phyloP scores from a whole-genome alignment of 2,329 filamentous ascomycete genomes.

The Sporothrix protearum region DNA sequence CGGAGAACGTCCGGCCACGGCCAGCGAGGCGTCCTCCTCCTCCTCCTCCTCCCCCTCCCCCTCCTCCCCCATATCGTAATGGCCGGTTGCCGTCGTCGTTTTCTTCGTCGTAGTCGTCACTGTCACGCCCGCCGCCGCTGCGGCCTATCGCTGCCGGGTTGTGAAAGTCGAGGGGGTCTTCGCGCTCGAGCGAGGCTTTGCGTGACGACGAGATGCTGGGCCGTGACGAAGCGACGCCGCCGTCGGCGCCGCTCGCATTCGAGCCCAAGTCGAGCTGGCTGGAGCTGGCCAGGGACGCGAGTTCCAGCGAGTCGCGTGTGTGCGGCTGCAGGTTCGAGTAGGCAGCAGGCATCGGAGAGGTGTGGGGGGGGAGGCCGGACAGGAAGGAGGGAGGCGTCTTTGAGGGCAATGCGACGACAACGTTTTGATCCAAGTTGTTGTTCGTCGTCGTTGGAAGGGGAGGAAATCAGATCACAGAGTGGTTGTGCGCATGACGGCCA shows the following conservation, averaged over 20 bases:
- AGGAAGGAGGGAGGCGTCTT: background rate
- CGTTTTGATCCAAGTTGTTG: background rate
- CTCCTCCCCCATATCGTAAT: constrained; percentile 46
- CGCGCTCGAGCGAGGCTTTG: constrained; percentile 80
- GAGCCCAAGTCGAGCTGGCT: constrained; percentile 59
- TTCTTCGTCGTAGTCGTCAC: constrained; percentile 10
- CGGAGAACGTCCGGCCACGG: constrained; percentile 72
- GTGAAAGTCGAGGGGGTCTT: constrained; percentile 70
- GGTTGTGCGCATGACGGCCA: background rate
- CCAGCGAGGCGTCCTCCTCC: constrained; percentile 34
- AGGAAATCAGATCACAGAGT: background rate
- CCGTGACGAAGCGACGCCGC: constrained; percentile 66
- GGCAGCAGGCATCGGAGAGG: constrained; percentile 38
- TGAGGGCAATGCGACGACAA: background rate
- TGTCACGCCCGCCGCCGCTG: constrained; percentile 27
- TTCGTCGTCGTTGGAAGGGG: background rate
- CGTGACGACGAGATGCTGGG: constrained; percentile 92
- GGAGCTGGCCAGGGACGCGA: constrained; percentile 88
- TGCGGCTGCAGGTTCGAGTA: constrained; percentile 46
- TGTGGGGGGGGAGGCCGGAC: background rate
- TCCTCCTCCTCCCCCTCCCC: constrained; percentile 30
- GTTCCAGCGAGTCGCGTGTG: constrained; percentile 87
- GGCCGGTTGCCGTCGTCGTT: constrained; percentile 40
- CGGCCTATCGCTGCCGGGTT: constrained; percentile 47
- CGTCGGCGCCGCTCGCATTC: constrained; percentile 60